Evolutionary conservation across 2,329 filamentous ascomycete species (phyloP).

Genomic region (Calonectria henricotiae): DNA sequence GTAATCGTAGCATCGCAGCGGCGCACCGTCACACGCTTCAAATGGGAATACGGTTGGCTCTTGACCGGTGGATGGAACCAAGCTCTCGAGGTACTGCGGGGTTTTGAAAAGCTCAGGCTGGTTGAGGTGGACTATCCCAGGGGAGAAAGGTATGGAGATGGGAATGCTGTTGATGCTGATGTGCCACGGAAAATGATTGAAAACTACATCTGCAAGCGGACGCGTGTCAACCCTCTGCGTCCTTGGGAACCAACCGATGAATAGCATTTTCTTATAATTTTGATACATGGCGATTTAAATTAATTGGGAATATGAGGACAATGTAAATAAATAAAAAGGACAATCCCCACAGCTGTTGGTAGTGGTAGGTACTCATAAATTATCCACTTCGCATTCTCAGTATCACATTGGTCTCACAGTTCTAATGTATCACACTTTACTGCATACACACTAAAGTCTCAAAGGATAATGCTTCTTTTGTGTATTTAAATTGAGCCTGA

Average conservation of each 20-base stretch:
- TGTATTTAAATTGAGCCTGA: too few species aligned
- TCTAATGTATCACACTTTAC: too few species aligned
- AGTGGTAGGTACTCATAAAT: too few species aligned
- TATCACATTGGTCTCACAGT: neutral
- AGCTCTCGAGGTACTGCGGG: neutral
- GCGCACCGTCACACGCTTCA: neutral
- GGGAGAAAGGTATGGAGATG: neutral
- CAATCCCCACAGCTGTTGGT: neutral
- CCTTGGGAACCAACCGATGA: neutral
- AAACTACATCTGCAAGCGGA: neutral
- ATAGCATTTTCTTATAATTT: too few species aligned
- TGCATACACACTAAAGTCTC: too few species aligned
- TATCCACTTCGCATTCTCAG: too few species aligned
- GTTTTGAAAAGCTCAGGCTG: neutral
- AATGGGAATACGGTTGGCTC: conserved; percentile 3
- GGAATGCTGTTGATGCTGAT: neutral
- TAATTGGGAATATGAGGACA: neutral
- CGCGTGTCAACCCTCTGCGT: neutral
- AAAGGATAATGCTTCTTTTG: too few species aligned
- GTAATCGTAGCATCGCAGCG: neutral
- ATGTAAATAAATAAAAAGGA: neutral
- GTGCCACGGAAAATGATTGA: neutral
- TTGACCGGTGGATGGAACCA: neutral
- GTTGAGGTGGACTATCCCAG: neutral
- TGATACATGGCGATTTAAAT: neutral